Conservation (phyloP, 2,329 filamentous ascomycete species). For the Bipolaris cookei region DNA sequence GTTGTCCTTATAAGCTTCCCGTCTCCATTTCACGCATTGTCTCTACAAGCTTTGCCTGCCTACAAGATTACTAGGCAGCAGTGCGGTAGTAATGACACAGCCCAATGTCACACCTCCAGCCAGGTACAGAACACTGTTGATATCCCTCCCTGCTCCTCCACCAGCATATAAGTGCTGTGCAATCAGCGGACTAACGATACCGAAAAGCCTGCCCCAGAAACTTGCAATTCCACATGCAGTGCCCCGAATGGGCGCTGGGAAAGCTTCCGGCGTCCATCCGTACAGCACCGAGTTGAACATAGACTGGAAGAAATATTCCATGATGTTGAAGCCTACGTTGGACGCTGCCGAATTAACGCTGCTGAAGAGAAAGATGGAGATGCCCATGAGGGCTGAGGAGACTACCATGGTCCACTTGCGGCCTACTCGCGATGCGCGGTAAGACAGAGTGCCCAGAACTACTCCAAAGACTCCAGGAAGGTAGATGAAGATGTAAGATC, state of each 20-base stretch:
- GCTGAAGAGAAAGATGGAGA: slow-evolving; percentile 55
- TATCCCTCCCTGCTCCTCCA: slow-evolving; percentile 41
- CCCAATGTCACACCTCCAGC: slow-evolving; percentile 62
- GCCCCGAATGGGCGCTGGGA: slow-evolving; percentile 59
- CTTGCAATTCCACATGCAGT: slow-evolving; percentile 63
- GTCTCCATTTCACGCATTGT: background rate
- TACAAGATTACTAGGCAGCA: slow-evolving; percentile 54
- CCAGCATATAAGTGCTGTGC: slow-evolving; percentile 54
- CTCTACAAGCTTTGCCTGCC: slow-evolving; percentile 26
- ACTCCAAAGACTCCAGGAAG: slow-evolving; percentile 60
- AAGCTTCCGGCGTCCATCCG: slow-evolving; percentile 60
- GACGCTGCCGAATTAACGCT: slow-evolving; percentile 54
- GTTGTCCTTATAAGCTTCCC: background rate
- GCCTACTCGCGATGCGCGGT: slow-evolving; percentile 53
- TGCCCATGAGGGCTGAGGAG: slow-evolving; percentile 53
- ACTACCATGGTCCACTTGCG: slow-evolving; percentile 56
- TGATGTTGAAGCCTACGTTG: slow-evolving; percentile 58
- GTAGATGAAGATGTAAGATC: slow-evolving; percentile 62
- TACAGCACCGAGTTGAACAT: slow-evolving; percentile 62
- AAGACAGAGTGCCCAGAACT: slow-evolving; percentile 56
- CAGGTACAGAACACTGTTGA: slow-evolving; percentile 62
- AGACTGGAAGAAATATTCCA: slow-evolving; percentile 61
- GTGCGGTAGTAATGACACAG: slow-evolving; percentile 59
- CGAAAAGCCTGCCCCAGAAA: slow-evolving; percentile 65
- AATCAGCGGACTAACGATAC: slow-evolving; percentile 64